phyloP scores from a whole-genome alignment of 805 yeast genomes.

The Candida sakaeoensis region DNA sequence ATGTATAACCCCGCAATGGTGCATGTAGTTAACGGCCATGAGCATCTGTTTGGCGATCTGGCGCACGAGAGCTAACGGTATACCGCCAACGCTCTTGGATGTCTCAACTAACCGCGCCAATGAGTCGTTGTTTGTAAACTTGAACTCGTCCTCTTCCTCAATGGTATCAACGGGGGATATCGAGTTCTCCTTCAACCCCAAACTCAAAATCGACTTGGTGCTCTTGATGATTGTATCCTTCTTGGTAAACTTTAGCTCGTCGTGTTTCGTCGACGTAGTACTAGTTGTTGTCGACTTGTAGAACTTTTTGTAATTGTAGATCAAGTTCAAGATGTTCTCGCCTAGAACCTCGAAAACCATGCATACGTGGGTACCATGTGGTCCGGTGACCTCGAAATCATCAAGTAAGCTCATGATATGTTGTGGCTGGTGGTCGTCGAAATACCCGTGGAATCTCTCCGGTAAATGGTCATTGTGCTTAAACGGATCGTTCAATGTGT shows the following conservation, averaged over 20 bases:
- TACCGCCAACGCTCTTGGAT: conserved; percentile 46
- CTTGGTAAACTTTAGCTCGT: conserved; percentile 15
- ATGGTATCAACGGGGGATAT: conserved; percentile 6
- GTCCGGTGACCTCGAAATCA: conserved; percentile 54
- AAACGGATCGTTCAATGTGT: conserved; percentile 25
- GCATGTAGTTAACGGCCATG: conserved; percentile 54
- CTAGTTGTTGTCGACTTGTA: conserved; percentile 5
- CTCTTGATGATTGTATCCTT: conserved; percentile 18
- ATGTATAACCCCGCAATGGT: conserved; percentile 39
- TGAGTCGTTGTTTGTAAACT: conserved; percentile 15
- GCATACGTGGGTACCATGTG: conserved; percentile 61
- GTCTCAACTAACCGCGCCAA: conserved; percentile 30
- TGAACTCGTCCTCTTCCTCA: conserved; percentile 8
- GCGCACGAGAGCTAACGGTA: conserved; percentile 52
- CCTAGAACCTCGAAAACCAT: conserved; percentile 67
- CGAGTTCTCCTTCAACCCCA: conserved; percentile 14
- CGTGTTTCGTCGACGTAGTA: conserved; percentile 4
- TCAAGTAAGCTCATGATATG: conserved; percentile 54
- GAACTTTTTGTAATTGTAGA: conserved; percentile 40
- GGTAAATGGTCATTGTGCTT: conserved; percentile 13
- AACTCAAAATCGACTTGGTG: conserved; percentile 20
- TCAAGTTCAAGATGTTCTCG: conserved; percentile 51
- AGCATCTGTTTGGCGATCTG: conserved; percentile 55
- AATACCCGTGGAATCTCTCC: conserved; percentile 10
- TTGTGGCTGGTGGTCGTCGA: conserved; percentile 29